phyloP scores from a whole-genome alignment of 805 yeast genomes.

The Dipodascus albidus region DNA sequence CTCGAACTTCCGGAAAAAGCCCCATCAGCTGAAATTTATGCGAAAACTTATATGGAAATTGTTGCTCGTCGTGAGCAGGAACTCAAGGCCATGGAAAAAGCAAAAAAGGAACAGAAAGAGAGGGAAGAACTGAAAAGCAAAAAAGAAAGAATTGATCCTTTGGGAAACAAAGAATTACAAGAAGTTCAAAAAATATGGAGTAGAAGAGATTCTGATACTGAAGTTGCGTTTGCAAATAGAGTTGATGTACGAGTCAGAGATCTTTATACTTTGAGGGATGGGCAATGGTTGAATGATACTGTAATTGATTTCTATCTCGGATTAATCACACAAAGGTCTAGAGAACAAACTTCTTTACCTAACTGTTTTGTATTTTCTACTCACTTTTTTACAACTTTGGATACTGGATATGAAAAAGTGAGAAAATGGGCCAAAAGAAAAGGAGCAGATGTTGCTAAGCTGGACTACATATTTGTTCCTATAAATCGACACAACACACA shows the following conservation, averaged over 20 bases:
- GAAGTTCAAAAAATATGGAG: not conserved
- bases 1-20: conserved; percentile 3
- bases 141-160: not conserved
- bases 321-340: conserved; percentile 36
- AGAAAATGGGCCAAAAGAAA: conserved; percentile 75
- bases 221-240: conserved; percentile 6
- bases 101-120: not conserved
- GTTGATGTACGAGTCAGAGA: conserved; percentile 61
- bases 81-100: not conserved
- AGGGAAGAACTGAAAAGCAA: not conserved
- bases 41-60: not conserved
- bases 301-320: conserved; percentile 74
- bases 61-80: conserved; percentile 1
- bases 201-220: not conserved
- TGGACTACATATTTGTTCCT: conserved; percentile 67
- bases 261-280: conserved; percentile 54
- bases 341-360: conserved; percentile 25
- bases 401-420: conserved; percentile 57
- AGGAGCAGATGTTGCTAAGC: conserved; percentile 49
- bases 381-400: conserved; percentile 70
- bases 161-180: not conserved
- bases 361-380: conserved; percentile 69
- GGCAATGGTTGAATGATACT: conserved; percentile 83
- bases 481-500: conserved; percentile 76
- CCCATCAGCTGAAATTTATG: conserved; percentile 1